Percentiles rank a stretch among this genome's conserved stretches.
Conservation (phyloP, 2,329 filamentous ascomycete genomes). For the Penicillium hordei region DNA sequence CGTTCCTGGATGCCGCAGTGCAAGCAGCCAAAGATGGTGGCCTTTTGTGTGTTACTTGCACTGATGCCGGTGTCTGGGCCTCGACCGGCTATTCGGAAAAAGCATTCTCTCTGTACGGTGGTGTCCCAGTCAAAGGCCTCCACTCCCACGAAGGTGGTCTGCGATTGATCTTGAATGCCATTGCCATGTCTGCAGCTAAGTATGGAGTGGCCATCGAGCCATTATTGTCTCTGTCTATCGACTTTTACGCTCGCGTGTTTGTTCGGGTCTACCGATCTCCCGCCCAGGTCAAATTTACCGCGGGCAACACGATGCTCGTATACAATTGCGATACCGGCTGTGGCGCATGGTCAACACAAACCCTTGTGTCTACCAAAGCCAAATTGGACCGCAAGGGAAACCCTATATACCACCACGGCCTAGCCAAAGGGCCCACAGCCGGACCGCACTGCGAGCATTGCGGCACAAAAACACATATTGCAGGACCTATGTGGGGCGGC, state of each 20-base stretch:
- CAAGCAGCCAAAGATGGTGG: conserved; percentile 87
- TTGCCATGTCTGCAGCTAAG: conserved; percentile 75
- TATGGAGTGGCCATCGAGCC: conserved; percentile 90
- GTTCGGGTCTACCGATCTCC: conserved; percentile 77
- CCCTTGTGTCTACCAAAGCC: conserved; percentile 68
- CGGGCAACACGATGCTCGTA: conserved; percentile 87
- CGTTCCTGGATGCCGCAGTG: conserved; percentile 87
- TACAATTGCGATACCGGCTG: conserved; percentile 91
- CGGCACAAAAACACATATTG: conserved; percentile 79
- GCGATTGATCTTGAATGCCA: conserved; percentile 77
- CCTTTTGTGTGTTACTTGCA: conserved; percentile 91
- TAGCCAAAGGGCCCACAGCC: conserved; percentile 68
- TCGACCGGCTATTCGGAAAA: conserved; percentile 95
- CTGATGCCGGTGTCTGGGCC: conserved; percentile 91
- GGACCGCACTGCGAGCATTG: conserved; percentile 76
- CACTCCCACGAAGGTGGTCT: conserved; percentile 88
- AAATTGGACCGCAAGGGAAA: conserved; percentile 68
- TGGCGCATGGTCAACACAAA: conserved; percentile 85
- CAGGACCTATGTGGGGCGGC: conserved; percentile 93
- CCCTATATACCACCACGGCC: conserved; percentile 74
- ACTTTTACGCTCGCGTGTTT: conserved; percentile 91
- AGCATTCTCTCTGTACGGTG: conserved; percentile 89
- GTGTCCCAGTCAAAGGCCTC: conserved; percentile 77
- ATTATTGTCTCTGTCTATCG: conserved; percentile 86
- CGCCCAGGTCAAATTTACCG: conserved; percentile 83